Evolutionary conservation across 352 stramenopile species (phyloP).

Genomic region (Globisporangium okanoganense): DNA sequence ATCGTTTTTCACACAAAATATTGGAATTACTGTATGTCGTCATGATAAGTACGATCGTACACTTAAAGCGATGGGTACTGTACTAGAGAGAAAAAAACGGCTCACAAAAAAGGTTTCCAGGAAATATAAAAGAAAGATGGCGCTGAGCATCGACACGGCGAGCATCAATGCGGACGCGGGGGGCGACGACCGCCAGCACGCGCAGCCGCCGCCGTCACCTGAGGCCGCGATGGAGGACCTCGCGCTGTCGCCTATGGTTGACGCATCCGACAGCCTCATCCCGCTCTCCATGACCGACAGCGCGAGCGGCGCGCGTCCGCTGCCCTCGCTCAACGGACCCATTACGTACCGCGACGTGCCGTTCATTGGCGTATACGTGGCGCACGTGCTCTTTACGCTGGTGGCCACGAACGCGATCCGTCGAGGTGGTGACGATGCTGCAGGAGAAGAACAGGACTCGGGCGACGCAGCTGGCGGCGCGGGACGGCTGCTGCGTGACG

Average conservation of each 20-base stretch:
- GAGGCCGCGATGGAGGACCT: slow-evolving; percentile 52
- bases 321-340: slow-evolving; percentile 58
- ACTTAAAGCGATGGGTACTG: too few species aligned
- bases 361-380: slow-evolving; percentile 43
- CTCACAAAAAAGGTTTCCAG: too few species aligned
- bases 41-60: too few species aligned
- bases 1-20: too few species aligned
- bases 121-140: slow-evolving; percentile 10
- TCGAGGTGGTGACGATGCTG: slow-evolving; percentile 11
- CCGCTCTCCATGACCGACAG: slow-evolving; percentile 70
- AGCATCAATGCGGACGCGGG: slow-evolving; percentile 15
- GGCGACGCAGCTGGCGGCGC: slow-evolving; percentile 6
- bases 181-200: neutral
- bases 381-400: slow-evolving; percentile 53
- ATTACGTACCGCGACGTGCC: slow-evolving; percentile 58
- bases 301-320: slow-evolving; percentile 42
- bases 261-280: slow-evolving; percentile 45
- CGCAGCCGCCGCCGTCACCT: neutral
- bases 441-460: neutral
- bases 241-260: slow-evolving; percentile 45
- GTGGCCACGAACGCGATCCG: slow-evolving; percentile 41
- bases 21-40: too few species aligned
- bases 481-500: slow-evolving; percentile 3
- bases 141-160: slow-evolving; percentile 15
- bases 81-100: neutral